Percentiles rank a stretch among this genome's conserved stretches.
These are phyloP conservation scores for Pythium grandisporangium DNA, from an alignment of 352 stramenopile species.

Conservation along the genomic window DNA sequence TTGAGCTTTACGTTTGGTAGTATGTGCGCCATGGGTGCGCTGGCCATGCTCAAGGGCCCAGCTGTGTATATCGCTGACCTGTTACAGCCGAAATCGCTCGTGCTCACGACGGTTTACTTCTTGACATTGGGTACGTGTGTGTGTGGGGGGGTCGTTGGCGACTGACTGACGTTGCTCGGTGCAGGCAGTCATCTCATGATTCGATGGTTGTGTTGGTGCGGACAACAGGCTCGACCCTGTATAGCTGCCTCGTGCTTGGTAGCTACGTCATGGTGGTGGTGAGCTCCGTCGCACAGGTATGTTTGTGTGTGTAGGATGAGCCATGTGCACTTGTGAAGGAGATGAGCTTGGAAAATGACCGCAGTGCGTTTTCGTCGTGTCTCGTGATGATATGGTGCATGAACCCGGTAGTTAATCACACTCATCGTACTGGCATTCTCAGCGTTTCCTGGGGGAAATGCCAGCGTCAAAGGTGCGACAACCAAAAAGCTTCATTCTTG, in stretches of 20 bases:
- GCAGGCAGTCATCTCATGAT: neutral
- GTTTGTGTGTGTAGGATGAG: too few relatives aligned
- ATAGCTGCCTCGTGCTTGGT: constrained; percentile 73
- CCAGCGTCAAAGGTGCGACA: constrained; percentile 45
- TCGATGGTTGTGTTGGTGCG: neutral
- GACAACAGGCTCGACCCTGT: constrained; percentile 59
- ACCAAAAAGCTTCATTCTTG: too few relatives aligned
- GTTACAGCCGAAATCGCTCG: constrained; percentile 49
- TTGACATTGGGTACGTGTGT: constrained; percentile 48
- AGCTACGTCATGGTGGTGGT: constrained; percentile 80
- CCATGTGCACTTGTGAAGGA: neutral
- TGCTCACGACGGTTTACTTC: constrained; percentile 63
- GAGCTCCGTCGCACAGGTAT: constrained; percentile 50
- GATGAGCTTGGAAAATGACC: neutral
- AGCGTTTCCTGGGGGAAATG: constrained; percentile 48
- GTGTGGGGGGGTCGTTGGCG: neutral
- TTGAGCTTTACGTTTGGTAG: constrained; percentile 77
- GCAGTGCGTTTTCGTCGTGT: neutral
- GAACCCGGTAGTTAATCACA: constrained; percentile 52
- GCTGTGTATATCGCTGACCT: constrained; percentile 42
- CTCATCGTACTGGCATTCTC: constrained; percentile 45
- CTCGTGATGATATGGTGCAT: too few relatives aligned
- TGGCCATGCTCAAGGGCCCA: constrained; percentile 72
- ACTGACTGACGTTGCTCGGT: neutral
- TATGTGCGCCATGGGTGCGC: constrained; percentile 61